Evolutionary conservation across 1,284 basidiomycete genomes (phyloP).

Genomic region (Cryptococcus hybrid): DNA sequence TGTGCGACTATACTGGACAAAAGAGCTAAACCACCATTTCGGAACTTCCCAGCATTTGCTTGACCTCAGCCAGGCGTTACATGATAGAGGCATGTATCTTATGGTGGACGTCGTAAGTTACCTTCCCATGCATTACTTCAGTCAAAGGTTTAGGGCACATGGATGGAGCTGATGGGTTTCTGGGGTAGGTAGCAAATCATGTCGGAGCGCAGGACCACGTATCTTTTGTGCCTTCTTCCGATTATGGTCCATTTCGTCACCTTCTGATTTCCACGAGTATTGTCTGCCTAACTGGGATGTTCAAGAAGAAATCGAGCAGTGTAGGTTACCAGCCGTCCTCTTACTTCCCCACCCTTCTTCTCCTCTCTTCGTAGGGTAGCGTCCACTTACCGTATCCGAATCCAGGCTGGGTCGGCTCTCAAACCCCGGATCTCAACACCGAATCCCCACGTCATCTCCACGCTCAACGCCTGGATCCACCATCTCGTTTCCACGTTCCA

Average conservation of each 20-base stretch:
- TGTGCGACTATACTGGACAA: conserved; percentile 17
- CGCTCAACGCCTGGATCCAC: conserved; percentile 51
- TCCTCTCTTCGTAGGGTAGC: neutral
- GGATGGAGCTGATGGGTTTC: neutral
- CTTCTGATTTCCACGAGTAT: conserved; percentile 49
- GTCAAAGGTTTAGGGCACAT: neutral
- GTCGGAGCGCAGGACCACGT: conserved; percentile 44
- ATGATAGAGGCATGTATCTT: conserved; percentile 53
- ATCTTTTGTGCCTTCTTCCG: conserved; percentile 25
- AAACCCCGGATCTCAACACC: conserved; percentile 53
- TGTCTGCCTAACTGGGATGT: conserved; percentile 52
- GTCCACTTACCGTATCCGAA: neutral
- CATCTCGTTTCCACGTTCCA: conserved; percentile 49
- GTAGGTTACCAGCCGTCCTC: conserved; percentile 22
- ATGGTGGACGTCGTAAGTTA: conserved; percentile 54
- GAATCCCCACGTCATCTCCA: conserved; percentile 48
- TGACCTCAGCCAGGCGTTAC: conserved; percentile 50
- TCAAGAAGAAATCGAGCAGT: conserved; percentile 52
- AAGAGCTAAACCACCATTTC: conserved; percentile 51
- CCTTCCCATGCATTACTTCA: neutral
- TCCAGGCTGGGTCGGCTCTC: conserved; percentile 45
- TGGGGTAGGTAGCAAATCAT: conserved; percentile 51
- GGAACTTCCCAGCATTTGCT: conserved; percentile 51
- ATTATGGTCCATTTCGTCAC: conserved; percentile 45
- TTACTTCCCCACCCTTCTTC: neutral